A percentile compares a stretch with the other conserved stretches of the same genome.
Conservation (phyloP, 176 grass and related monocot genomes). For the Carex pumila region DNA sequence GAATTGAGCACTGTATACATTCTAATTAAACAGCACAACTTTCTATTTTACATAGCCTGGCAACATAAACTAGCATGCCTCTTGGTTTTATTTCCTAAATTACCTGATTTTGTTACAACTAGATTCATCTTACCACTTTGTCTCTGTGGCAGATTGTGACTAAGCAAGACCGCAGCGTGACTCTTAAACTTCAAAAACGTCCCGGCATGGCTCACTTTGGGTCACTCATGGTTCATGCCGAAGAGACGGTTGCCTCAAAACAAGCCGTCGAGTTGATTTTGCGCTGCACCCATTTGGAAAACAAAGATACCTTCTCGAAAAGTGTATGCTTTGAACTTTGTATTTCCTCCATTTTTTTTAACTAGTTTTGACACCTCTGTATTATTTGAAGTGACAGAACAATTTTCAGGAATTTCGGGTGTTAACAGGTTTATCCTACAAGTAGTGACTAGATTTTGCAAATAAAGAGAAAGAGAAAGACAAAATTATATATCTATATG, state of each 20-base stretch:
- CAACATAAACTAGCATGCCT: background rate
- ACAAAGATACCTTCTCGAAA: slow-evolving; percentile 85
- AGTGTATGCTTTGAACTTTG: slow-evolving; percentile 50
- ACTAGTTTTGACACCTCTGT: background rate
- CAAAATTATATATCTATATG: background rate
- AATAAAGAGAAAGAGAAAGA: background rate
- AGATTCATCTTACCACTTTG: slow-evolving; percentile 11
- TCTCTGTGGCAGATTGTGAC: slow-evolving; percentile 66
- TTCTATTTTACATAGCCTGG: background rate
- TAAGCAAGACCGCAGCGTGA: slow-evolving; percentile 50
- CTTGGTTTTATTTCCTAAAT: background rate
- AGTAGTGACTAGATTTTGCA: background rate
- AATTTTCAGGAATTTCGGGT: background rate
- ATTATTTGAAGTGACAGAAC: background rate
- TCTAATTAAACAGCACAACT: background rate
- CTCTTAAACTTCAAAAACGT: slow-evolving; percentile 46
- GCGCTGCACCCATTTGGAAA: slow-evolving; percentile 54
- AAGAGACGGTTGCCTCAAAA: slow-evolving; percentile 72
- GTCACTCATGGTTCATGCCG: slow-evolving; percentile 62
- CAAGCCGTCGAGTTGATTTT: slow-evolving; percentile 64
- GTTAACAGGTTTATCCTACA: background rate
- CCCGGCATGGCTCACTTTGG: slow-evolving; percentile 34
- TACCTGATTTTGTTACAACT: background rate
- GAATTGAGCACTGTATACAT: background rate
- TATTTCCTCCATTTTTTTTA: background rate